These are phyloP conservation scores for Lophiotrema nucula DNA, from an alignment of 495 filamentous ascomycete species.

Conservation along the genomic window DNA sequence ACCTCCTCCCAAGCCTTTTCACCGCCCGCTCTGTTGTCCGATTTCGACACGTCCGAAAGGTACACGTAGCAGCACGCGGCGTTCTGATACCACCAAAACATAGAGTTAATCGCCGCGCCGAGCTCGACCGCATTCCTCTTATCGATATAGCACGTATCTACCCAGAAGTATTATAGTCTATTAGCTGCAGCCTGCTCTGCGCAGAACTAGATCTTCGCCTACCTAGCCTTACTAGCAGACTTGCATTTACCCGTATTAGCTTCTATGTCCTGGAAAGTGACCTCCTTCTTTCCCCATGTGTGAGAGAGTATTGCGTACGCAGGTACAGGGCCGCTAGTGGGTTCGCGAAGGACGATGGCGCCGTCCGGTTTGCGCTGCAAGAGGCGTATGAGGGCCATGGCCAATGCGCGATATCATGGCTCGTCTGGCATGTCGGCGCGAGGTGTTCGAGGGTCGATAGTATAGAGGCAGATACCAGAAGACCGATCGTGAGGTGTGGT, in stretches of 20 bases:
- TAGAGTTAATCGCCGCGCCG: conserved; percentile 7
- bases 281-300: conserved; percentile 1
- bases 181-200: background rate
- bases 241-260: background rate
- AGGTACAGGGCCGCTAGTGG: conserved; percentile 14
- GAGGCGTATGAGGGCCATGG: conserved; percentile 3
- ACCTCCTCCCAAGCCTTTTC: background rate
- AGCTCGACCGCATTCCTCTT: background rate
- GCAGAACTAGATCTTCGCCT: background rate
- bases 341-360: conserved; percentile 21
- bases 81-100: conserved; percentile 16
- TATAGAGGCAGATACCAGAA: background rate
- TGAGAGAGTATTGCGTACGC: conserved; percentile 27
- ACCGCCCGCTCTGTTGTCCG: background rate
- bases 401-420: background rate
- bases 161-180: conserved; percentile 10
- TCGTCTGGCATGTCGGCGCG: background rate
- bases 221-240: background rate
- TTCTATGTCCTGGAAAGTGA: background rate
- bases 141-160: conserved; percentile 27
- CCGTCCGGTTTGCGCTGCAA: conserved; percentile 11
- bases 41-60: conserved; percentile 4
- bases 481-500: conserved; percentile 1
- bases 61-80: conserved; percentile 14
- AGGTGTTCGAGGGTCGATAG: background rate